Base-by-base conservation (phyloP, 495 filamentous ascomycete genomes). In the Hypoxylon lienhwacheense region DNA sequence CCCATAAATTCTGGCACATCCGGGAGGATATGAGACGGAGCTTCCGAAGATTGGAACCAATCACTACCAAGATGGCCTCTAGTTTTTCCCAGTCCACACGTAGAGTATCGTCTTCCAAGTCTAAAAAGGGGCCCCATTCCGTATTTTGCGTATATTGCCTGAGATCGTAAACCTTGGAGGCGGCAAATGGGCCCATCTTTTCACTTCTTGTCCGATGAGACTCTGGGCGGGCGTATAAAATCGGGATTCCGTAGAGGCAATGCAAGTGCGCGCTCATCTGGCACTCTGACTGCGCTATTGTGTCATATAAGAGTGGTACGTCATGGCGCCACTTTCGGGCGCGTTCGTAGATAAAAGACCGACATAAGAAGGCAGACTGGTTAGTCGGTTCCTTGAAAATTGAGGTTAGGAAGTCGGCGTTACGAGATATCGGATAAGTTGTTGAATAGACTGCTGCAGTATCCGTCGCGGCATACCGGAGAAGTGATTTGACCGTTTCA, bases 21-120 rank as follows among this genome's bases (percentile, higher is more conserved):
- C 66, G 67, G 8, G 66, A 68, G 2, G 59, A 63, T n/a, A 74
- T 70, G 7, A 76, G 62, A 14, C 70, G 64, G 46, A 79, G 78
- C 11, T 57, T 50, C 32, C 64, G 57, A 31, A 85, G 69, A 59
- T 86, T 87, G 37, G 72, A 70, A 3, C 74, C 74, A 10, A 86
- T 60, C 21, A 85, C 76, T 0, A 87, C 63, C 76, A 85, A 73
- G 22, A 86, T 74, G 0, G 83, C 81, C 55, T 88, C 85, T 15
- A 86, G 64, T 70, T 82, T 86, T 63, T 88, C 85, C 85, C 85
- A 88, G 57, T 88, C 84, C 2, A 85, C 81, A 7, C 61, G 64
- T 21, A 70, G 66, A 5, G 61, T 66, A 1, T 75, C 76, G 59
- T 85, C 81, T 29, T 73, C 66, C 34, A 70, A 52, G 64, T 73